A percentile compares a stretch with the other conserved stretches of the same genome.
These are phyloP conservation scores for Colletotrichum lindemuthianum DNA, from an alignment of 2,329 filamentous ascomycete species.

Conservation along the genomic window DNA sequence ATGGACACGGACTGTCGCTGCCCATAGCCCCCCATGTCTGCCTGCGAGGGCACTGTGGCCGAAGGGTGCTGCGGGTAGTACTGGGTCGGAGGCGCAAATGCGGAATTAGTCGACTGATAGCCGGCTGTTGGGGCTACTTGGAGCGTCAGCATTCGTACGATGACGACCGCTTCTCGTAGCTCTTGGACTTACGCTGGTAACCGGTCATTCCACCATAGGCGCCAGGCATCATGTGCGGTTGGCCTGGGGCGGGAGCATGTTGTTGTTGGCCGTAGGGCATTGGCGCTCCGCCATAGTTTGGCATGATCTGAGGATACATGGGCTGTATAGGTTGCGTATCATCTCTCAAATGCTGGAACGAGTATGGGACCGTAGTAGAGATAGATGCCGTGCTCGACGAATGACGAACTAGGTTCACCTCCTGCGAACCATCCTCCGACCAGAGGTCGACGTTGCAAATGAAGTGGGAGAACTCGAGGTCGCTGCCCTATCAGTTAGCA, in stretches of 20 bases:
- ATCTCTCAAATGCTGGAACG: slow-evolving; percentile 64
- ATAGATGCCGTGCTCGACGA: slow-evolving; percentile 79
- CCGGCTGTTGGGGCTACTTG: slow-evolving; percentile 1
- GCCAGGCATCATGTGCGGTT: slow-evolving; percentile 20
- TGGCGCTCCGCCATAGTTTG: slow-evolving; percentile 20
- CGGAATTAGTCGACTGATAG: slow-evolving; percentile 39
- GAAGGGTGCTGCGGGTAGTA: slow-evolving; percentile 48
- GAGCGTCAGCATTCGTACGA: slow-evolving; percentile 3
- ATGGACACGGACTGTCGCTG: slow-evolving; percentile 47
- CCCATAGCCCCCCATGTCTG: slow-evolving; percentile 37
- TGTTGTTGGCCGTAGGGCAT: slow-evolving; percentile 29
- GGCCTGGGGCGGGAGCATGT: slow-evolving; percentile 7
- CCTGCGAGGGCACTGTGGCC: slow-evolving; percentile 42
- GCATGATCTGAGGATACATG: slow-evolving; percentile 37
- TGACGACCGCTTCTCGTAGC: not conserved
- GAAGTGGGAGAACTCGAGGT: slow-evolving; percentile 63
- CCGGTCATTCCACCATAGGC: slow-evolving; percentile 11
- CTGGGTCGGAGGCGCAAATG: slow-evolving; percentile 50
- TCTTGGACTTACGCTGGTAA: slow-evolving; percentile 21
- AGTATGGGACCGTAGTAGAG: slow-evolving; percentile 80
- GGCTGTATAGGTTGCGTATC: slow-evolving; percentile 31
- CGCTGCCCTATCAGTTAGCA: slow-evolving; percentile 56
- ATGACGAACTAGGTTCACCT: slow-evolving; percentile 73
- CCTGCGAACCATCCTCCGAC: slow-evolving; percentile 71
- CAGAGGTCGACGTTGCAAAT: slow-evolving; percentile 75